Percentiles rank a stretch among this genome's conserved stretches.
These are phyloP conservation scores for Austroboletus niveus DNA, from an alignment of 1,284 basidiomycete genomes.

Conservation along the genomic window DNA sequence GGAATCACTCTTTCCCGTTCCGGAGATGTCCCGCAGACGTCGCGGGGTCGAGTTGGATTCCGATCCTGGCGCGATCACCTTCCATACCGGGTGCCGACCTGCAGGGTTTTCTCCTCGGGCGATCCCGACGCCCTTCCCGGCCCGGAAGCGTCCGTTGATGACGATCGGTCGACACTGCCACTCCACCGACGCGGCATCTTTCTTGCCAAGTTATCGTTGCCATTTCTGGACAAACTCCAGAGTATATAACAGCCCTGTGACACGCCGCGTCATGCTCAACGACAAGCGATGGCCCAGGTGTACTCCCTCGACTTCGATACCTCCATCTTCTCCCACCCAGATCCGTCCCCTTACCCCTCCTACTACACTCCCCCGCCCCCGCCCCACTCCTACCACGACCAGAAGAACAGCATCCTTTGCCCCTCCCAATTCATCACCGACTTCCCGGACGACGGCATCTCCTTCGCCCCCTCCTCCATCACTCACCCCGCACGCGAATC, in stretches of 20 bases:
- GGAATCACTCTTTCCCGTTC: slow-evolving; percentile 5
- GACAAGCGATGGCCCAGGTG: slow-evolving; percentile 19
- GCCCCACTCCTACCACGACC: slow-evolving; percentile 11
- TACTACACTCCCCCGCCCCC: slow-evolving; percentile 5
- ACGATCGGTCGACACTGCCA: slow-evolving; percentile 12
- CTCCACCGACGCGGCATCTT: background rate
- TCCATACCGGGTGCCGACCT: slow-evolving; percentile 14
- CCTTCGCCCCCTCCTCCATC: slow-evolving; percentile 10
- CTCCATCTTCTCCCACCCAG: slow-evolving; percentile 3
- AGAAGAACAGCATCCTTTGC: slow-evolving; percentile 1
- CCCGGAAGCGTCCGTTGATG: slow-evolving; percentile 9
- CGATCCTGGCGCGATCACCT: slow-evolving; percentile 26
- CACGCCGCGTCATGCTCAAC: slow-evolving; percentile 5
- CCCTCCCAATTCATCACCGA: slow-evolving; percentile 2
- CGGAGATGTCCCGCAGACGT: background rate
- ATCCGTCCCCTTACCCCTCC: slow-evolving; percentile 12
- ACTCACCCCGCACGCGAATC: slow-evolving; percentile 16
- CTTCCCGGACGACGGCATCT: slow-evolving; percentile 26
- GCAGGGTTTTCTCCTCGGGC: background rate
- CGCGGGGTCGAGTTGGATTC: slow-evolving; percentile 24
- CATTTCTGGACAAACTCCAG: slow-evolving; percentile 10
- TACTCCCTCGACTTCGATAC: slow-evolving; percentile 14
- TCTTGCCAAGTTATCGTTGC: slow-evolving; percentile 1
- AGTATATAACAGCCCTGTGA: slow-evolving; percentile 18
- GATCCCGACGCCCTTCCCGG: slow-evolving; percentile 4